Conservation (phyloP, 169 alveolate species). For the Cyclospora cayetanensis region DNA sequence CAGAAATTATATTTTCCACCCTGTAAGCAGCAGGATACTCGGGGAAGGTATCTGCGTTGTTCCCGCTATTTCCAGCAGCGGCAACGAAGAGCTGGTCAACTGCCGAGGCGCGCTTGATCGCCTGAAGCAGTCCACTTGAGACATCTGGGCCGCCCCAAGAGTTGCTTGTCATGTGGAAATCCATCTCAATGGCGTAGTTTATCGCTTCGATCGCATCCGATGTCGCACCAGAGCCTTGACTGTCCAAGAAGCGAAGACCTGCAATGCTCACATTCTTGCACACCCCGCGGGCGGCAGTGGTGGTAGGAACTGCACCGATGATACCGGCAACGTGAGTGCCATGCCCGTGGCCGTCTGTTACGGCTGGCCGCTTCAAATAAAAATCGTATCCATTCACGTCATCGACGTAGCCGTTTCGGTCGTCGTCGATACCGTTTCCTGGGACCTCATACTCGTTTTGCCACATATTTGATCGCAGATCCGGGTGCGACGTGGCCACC, state of each 20-base stretch:
- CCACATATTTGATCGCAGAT: slow-evolving; percentile 81
- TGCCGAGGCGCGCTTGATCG: slow-evolving; percentile 76
- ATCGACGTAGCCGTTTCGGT: slow-evolving; percentile 82
- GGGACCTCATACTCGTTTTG: slow-evolving; percentile 80
- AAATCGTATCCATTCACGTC: slow-evolving; percentile 83
- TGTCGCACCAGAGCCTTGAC: slow-evolving; percentile 73
- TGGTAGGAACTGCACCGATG: slow-evolving; percentile 75
- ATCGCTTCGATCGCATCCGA: slow-evolving; percentile 77
- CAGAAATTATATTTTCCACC: slow-evolving; percentile 74
- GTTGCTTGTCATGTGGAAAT: slow-evolving; percentile 75
- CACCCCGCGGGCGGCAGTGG: slow-evolving; percentile 22
- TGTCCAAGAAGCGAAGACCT: slow-evolving; percentile 74
- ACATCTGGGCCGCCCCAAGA: slow-evolving; percentile 82
- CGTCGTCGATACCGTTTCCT: slow-evolving; percentile 84
- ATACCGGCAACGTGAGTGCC: slow-evolving; percentile 87
- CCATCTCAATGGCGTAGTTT: slow-evolving; percentile 79
- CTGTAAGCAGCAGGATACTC: slow-evolving; percentile 76
- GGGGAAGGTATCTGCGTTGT: slow-evolving; percentile 76
- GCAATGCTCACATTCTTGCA: slow-evolving; percentile 74
- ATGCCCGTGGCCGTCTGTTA: slow-evolving; percentile 85
- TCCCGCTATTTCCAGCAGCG: slow-evolving; percentile 80
- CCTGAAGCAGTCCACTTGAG: slow-evolving; percentile 70
- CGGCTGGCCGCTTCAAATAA: slow-evolving; percentile 78
- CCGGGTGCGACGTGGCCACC: slow-evolving; percentile 86
- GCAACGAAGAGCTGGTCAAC: slow-evolving; percentile 78